Percentiles rank a stretch among this genome's conserved stretches.
phyloP scores from a whole-genome alignment of 2,329 filamentous ascomycete species.

The Chrysosporium keratinophilum region DNA sequence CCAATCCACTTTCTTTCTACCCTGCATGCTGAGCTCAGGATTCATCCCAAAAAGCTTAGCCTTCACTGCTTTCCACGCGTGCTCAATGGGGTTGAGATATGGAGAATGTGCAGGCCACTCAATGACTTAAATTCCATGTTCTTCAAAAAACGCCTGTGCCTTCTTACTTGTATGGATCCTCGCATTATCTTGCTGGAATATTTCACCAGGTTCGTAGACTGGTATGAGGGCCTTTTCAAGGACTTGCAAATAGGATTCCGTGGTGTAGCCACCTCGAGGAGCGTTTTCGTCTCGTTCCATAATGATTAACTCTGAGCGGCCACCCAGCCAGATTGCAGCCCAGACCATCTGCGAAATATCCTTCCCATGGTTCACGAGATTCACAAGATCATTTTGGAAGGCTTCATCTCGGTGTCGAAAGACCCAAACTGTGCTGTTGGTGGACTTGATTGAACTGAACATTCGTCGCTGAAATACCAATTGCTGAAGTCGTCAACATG shows the following conservation, averaged over 20 bases:
- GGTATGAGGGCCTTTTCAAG: background rate
- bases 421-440: conserved; percentile 1
- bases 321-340: conserved; percentile 4
- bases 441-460: conserved; percentile 10
- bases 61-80: conserved; percentile 16
- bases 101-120: conserved; percentile 14
- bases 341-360: conserved; percentile 10
- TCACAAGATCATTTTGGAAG: conserved; percentile 1
- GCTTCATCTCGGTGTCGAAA: conserved; percentile 2
- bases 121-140: conserved; percentile 11
- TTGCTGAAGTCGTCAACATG: background rate
- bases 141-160: conserved; percentile 3
- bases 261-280: background rate
- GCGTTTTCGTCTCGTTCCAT: conserved; percentile 3
- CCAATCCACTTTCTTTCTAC: background rate
- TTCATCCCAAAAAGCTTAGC: conserved; percentile 3
- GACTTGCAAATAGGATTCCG: conserved; percentile 5
- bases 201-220: background rate
- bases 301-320: conserved; percentile 4
- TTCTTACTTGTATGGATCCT: conserved; percentile 2
- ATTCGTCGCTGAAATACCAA: conserved; percentile 10
- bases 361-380: conserved; percentile 9
- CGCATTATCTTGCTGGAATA: conserved; percentile 18
- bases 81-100: conserved; percentile 19
- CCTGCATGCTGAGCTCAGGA: background rate